A percentile compares a stretch with the other conserved stretches of the same genome.
Evolutionary conservation across 495 filamentous ascomycete genomes (phyloP).

Genomic region (Trichoderma parareesei): DNA sequence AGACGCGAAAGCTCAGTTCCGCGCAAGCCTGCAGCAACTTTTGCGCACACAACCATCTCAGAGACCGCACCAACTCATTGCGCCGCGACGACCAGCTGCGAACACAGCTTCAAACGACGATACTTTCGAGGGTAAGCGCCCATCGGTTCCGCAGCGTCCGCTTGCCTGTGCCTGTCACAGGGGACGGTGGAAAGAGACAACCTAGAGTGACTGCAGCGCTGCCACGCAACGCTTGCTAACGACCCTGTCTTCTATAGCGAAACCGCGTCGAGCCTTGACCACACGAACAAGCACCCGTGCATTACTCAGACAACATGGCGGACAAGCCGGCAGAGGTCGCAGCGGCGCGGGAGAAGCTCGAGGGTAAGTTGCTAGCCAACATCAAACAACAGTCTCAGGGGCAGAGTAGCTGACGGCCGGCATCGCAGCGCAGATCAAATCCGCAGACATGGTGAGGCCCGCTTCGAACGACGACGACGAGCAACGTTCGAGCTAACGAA

Average conservation of each 20-base stretch:
- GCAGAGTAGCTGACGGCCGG: conserved; percentile 7
- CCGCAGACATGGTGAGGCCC: conserved; percentile 86
- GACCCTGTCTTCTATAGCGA: background rate
- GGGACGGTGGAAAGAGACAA: background rate
- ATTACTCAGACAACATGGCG: background rate
- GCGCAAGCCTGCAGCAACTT: background rate
- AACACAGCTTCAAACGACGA: background rate
- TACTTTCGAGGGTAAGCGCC: background rate
- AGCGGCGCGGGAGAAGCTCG: conserved; percentile 28
- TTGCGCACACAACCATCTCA: background rate
- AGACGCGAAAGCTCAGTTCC: background rate
- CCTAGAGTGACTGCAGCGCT: background rate
- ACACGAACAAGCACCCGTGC: background rate
- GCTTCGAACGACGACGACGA: conserved; percentile 8
- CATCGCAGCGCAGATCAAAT: conserved; percentile 78
- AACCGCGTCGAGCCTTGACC: background rate
- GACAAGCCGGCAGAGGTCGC: background rate
- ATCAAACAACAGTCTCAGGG: background rate
- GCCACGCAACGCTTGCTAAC: background rate
- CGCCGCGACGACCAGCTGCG: background rate
- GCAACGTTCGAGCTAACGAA: conserved; percentile 21
- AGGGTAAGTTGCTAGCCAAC: conserved; percentile 19
- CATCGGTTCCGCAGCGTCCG: background rate
- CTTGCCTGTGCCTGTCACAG: background rate
- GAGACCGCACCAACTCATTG: background rate